Base-by-base conservation (phyloP, 768 basidiomycete genomes). In the Leccinum imitatum region DNA sequence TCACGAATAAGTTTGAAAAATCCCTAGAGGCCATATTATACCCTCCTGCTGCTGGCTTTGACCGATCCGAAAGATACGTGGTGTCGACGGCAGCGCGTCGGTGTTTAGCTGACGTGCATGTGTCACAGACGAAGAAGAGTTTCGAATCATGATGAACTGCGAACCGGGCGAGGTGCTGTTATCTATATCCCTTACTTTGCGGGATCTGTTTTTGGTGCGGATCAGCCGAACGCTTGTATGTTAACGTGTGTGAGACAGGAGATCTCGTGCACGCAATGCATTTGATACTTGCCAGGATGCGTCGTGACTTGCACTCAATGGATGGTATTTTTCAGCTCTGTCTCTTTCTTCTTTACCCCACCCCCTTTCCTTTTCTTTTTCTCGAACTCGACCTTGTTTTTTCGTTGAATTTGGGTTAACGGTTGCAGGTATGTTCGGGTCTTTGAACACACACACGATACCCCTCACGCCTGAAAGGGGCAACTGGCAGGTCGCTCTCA, bases 171-270 rank as follows among this genome's bases (percentile, higher is more conserved):
- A 54, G 9, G 64, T 65, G 0, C 57, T 25, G 25, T 25, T 25
- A 63, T 14, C 39, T 59, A 1, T 72, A 73, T 17, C 53, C 71
- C n/a, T 35, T 6, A 61, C 61, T 3, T 39, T 71, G 10, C 65
- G 37, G 25, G 54, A 59, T 14, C 50, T 41, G 69, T 69, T 25
- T 25, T 25, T 25, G 25, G 61, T 65, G 68, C 4, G 31, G 9
- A 54, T 44, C 10, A 6, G 1, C 10, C 11, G 39, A 50, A 23
- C 7, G 31, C 17, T 31, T 19, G 21, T 21, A 27, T 61, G 46
- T 17, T 41, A 17, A 69, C 30, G 8, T 4, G 23, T 9, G 6
- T 13, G 27, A 25, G 23, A 50, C 17, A 54, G 54, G 30, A 64
- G 57, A 54, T 44, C 33, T 6, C 15, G 9, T 6, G 25, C 27